Conservation (phyloP, 2,329 filamentous ascomycete genomes). For the Aspergillus spinulosporus region DNA sequence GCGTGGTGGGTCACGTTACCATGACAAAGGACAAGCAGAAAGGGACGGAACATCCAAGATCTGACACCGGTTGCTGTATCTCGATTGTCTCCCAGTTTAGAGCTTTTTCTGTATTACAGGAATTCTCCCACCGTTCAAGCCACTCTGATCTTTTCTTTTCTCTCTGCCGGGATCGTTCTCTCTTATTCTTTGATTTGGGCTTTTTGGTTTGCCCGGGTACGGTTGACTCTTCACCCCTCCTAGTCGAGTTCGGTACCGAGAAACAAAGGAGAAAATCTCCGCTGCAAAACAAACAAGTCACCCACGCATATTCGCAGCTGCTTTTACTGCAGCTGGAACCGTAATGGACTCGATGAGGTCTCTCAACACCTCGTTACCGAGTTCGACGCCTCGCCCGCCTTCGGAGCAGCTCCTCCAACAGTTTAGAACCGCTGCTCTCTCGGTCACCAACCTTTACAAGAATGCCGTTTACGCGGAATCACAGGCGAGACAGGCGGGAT, state of each 20-base stretch:
- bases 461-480: conserved; percentile 77
- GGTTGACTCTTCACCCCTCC: conserved; percentile 20
- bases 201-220: background rate
- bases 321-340: conserved; percentile 11
- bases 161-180: background rate
- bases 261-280: conserved; percentile 4
- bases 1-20: conserved; percentile 43
- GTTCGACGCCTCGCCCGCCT: conserved; percentile 49
- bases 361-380: conserved; percentile 62
- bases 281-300: background rate
- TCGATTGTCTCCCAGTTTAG: background rate
- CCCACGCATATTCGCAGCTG: conserved; percentile 12
- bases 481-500: conserved; percentile 75
- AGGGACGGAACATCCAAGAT: conserved; percentile 18
- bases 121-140: background rate
- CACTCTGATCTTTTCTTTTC: background rate
- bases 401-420: conserved; percentile 70
- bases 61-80: background rate
- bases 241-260: conserved; percentile 8
- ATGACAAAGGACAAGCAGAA: conserved; percentile 31
- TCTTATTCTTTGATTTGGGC: background rate
- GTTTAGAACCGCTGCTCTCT: conserved; percentile 89
- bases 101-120: background rate
- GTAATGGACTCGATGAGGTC: conserved; percentile 66
- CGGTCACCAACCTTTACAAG: conserved; percentile 95